Conservation (phyloP, 257 asterid genomes). For the Solanum dulcamara region DNA sequence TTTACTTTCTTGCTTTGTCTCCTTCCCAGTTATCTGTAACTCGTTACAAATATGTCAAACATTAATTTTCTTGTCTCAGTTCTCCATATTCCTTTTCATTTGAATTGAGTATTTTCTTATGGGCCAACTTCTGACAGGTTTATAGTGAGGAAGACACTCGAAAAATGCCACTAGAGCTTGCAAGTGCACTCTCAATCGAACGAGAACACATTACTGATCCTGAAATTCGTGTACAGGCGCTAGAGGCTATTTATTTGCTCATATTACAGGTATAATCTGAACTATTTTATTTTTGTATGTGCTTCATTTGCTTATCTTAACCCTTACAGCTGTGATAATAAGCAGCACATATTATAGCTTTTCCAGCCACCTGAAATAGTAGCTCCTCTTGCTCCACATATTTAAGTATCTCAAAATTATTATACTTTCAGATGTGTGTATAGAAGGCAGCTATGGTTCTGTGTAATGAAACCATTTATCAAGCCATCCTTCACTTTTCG, state of each 20-base stretch:
- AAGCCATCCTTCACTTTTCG: not conserved
- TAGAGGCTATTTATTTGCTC: constrained; percentile 79
- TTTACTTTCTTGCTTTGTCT: not conserved
- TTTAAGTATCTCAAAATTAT: not conserved
- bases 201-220: constrained; percentile 78
- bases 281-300: not conserved
- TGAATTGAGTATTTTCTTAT: not conserved
- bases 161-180: constrained; percentile 96
- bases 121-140: constrained; percentile 26
- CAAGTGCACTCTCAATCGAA: constrained; percentile 81
- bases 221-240: constrained; percentile 60
- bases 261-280: constrained; percentile 49
- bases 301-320: not conserved
- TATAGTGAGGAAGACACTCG: constrained; percentile 49
- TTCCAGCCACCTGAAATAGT: not conserved
- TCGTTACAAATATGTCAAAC: not conserved
- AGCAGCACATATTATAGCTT: not conserved
- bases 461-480: not conserved
- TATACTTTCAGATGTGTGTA: not conserved
- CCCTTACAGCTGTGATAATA: not conserved
- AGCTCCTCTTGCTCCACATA: not conserved
- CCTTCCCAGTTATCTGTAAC: not conserved
- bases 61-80: not conserved
- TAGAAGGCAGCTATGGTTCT: not conserved
- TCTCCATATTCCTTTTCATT: not conserved